A percentile compares a stretch with the other conserved stretches of the same genome.
phyloP scores from a whole-genome alignment of 2,329 filamentous ascomycete species.

The Pseudogymnoascus sp. region DNA sequence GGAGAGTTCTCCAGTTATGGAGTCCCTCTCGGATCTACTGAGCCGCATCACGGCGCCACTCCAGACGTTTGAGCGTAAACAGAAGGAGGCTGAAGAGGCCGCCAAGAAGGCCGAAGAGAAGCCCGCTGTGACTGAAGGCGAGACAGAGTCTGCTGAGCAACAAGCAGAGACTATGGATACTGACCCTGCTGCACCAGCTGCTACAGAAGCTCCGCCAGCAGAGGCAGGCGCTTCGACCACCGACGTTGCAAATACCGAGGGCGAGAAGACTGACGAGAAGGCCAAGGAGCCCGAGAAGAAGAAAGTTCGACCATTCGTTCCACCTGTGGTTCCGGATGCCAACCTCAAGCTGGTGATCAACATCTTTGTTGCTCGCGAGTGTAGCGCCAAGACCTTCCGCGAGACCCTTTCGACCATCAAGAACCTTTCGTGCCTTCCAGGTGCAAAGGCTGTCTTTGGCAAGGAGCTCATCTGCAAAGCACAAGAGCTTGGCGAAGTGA shows the following conservation, averaged over 20 bases:
- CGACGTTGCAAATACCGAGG: conserved; percentile 16
- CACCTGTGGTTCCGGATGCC: conserved; percentile 76
- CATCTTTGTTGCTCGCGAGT: conserved; percentile 91
- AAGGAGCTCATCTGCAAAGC: conserved; percentile 84
- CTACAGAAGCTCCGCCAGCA: conserved; percentile 6
- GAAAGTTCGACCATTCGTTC: conserved; percentile 53
- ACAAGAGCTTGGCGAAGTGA: conserved; percentile 72
- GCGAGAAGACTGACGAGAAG: conserved; percentile 18
- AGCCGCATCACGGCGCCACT: conserved; percentile 84
- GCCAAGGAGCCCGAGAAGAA: conserved; percentile 26
- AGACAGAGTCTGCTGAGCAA: conserved; percentile 18
- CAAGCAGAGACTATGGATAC: conserved; percentile 3
- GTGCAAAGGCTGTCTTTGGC: conserved; percentile 84
- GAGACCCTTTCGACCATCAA: conserved; percentile 98
- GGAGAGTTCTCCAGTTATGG: conserved; percentile 96
- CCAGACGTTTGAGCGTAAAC: conserved; percentile 70
- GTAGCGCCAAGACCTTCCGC: conserved; percentile 94
- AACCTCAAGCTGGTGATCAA: conserved; percentile 93
- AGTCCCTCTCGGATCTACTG: conserved; percentile 76
- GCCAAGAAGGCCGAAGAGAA: conserved; percentile 37
- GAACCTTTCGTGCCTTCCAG: conserved; percentile 87
- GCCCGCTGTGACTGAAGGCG: conserved; percentile 25
- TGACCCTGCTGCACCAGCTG: conserved; percentile 22
- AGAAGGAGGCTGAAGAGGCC: conserved; percentile 61
- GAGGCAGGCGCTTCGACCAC: conserved; percentile 18